Base-by-base conservation (phyloP, 208 protist species). In the Angomonas ambiguus region DNA sequence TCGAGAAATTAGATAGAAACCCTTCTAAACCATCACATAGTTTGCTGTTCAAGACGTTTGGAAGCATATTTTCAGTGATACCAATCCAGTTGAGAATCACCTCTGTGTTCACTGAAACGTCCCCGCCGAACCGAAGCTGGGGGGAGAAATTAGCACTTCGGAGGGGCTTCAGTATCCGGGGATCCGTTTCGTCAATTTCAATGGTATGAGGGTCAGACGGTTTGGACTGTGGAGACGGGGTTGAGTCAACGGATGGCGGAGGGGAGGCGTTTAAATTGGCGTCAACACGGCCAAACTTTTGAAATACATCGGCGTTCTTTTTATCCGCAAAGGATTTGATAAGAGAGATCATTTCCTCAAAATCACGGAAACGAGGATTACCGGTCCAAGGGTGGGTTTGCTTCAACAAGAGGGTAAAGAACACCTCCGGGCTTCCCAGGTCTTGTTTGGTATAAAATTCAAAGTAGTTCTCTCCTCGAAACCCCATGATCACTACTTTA, bases 61-160 rank as follows among this genome's bases (percentile, higher is more conserved):
- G 90, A 38, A 95, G 65, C 85, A 92, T 91, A 61, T 91, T 87
- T 72, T 92, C 80, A 42, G 86, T 91, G 31, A 93, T 77, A 20
- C 90, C 90, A 28, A 95, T 68, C 87, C 90, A 95, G 60, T 91
- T 93, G 10, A 95, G 69, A 41, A 95, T 95, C 0, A 92, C 85
- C 73, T 95, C 87, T 33, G 80, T 87, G 69, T 93, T 95, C 32
- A 95, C 90, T 11, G 87, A 87, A 20, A 95, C 87, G 42, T 92
- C 87, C 11, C 90, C 87, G 31, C 86, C 90, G 67, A 95, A 95
- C 34, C 87, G 87, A 55, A 95, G 72, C 66, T 95, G 90, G 20
- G 90, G 90, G 0, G 90, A 89, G 71, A 95, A 95, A 60, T 85
- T 82, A 16, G 73, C 76, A 49, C 69, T 69, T 24, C 76, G 69